Conservation (phyloP, 306 rosid species). For the Mimosa pudica region DNA sequence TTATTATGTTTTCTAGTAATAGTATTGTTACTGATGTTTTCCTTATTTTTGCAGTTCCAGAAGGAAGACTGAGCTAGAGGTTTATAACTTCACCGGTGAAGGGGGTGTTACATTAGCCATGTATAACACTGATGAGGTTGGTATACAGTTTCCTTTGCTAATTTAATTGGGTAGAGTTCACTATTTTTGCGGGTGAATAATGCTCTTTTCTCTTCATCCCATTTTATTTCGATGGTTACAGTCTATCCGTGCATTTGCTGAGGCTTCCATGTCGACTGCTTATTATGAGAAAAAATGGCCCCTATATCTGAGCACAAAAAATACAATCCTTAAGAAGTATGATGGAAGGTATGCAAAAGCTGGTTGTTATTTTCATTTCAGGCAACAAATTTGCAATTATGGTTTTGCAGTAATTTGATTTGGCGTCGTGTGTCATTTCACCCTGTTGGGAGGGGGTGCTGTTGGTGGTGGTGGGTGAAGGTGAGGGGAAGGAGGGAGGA, state of each 20-base stretch:
- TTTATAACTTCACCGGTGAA: conserved; percentile 80
- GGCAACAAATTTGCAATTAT: background rate
- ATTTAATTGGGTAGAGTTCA: conserved; percentile 30
- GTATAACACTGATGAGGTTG: conserved; percentile 98
- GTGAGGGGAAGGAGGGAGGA: too few species aligned
- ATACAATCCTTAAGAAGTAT: conserved; percentile 95
- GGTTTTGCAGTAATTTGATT: background rate
- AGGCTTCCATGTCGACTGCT: conserved; percentile 89
- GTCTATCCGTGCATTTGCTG: conserved; percentile 94
- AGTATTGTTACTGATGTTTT: conserved; percentile 20
- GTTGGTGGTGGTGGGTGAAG: too few species aligned
- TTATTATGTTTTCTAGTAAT: conserved; percentile 7
- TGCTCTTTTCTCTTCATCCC: conserved; percentile 10
- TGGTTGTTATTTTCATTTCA: conserved; percentile 11
- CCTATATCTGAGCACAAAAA: conserved; percentile 96
- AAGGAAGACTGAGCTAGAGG: conserved; percentile 84
- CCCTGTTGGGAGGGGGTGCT: background rate
- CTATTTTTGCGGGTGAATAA: conserved; percentile 29
- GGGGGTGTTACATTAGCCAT: conserved; percentile 94
- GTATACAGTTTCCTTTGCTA: conserved; percentile 22
- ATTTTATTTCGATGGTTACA: conserved; percentile 38
- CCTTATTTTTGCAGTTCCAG: conserved; percentile 62
- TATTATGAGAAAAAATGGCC: conserved; percentile 88
- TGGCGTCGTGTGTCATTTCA: background rate
- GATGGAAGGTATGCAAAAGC: conserved; percentile 83